phyloP scores from a whole-genome alignment of 352 stramenopile genomes.

The Globisporangium middletonii region DNA sequence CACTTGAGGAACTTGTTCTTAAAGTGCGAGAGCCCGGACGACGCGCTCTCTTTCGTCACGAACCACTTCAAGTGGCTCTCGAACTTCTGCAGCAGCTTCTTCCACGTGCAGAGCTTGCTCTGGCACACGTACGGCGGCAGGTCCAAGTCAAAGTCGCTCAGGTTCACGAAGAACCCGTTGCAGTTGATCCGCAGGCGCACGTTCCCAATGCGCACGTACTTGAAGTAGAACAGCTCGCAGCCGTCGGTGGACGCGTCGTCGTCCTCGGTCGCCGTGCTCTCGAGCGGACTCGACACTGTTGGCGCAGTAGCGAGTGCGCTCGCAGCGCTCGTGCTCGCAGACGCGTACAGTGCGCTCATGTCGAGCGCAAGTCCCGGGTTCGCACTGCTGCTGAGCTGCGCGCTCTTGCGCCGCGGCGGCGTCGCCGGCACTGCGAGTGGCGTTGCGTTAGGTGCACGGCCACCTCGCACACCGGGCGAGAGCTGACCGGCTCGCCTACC shows the following conservation, averaged over 20 bases:
- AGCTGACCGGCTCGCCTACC: constrained; percentile 29
- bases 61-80: constrained; percentile 81
- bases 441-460: background rate
- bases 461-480: background rate
- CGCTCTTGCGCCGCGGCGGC: constrained; percentile 7
- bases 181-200: constrained; percentile 77
- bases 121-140: constrained; percentile 75
- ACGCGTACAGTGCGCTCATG: constrained; percentile 1
- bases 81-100: constrained; percentile 80
- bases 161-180: constrained; percentile 83
- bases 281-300: constrained; percentile 4
- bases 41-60: constrained; percentile 76
- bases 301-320: background rate
- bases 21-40: constrained; percentile 76
- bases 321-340: background rate
- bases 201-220: constrained; percentile 80
- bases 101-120: constrained; percentile 74
- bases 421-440: background rate
- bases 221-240: constrained; percentile 82
- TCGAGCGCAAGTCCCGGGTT: background rate
- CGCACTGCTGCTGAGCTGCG: constrained; percentile 7
- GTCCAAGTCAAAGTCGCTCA: constrained; percentile 76
- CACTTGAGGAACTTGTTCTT: constrained; percentile 85
- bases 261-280: constrained; percentile 31
- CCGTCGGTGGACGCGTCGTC: constrained; percentile 45